Conservation (phyloP, 2,329 filamentous ascomycete species). For the Dactylonectria macrodidyma region DNA sequence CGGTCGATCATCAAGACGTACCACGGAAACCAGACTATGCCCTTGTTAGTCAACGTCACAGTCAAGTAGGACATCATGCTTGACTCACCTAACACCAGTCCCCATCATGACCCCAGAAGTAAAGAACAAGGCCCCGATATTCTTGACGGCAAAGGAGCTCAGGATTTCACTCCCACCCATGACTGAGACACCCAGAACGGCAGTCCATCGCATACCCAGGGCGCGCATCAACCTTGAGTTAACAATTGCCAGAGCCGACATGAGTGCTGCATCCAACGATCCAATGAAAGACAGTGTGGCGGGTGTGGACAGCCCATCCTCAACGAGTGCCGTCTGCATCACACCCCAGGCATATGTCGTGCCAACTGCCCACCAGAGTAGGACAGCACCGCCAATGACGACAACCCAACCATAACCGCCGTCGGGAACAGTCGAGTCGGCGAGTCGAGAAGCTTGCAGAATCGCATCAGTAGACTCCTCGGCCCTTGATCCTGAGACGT, state of each 20-base stretch:
- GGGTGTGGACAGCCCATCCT: slow-evolving; percentile 61
- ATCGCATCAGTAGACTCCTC: slow-evolving; percentile 38
- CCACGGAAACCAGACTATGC: slow-evolving; percentile 57
- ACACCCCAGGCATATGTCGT: slow-evolving; percentile 73
- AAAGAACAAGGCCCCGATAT: slow-evolving; percentile 54
- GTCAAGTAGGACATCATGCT: neutral
- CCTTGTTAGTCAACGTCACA: slow-evolving; percentile 10
- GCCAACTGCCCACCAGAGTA: slow-evolving; percentile 71
- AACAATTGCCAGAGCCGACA: slow-evolving; percentile 66
- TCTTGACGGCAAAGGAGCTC: slow-evolving; percentile 55
- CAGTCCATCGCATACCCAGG: slow-evolving; percentile 64
- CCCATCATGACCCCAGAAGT: slow-evolving; percentile 53
- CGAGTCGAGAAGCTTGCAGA: slow-evolving; percentile 60
- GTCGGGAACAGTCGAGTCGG: slow-evolving; percentile 64
- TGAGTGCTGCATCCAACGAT: slow-evolving; percentile 64
- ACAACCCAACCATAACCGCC: slow-evolving; percentile 72
- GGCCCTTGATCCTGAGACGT: neutral
- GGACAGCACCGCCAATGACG: slow-evolving; percentile 63
- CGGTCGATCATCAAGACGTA: slow-evolving; percentile 50
- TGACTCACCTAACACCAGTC: slow-evolving; percentile 49
- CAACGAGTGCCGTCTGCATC: slow-evolving; percentile 69
- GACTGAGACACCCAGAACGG: slow-evolving; percentile 64
- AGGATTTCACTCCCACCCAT: slow-evolving; percentile 66
- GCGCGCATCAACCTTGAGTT: slow-evolving; percentile 66
- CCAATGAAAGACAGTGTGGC: slow-evolving; percentile 73